Evolutionary conservation across 2,329 filamentous ascomycete species (phyloP), one percentile per base, ranked within the genome.

Genomic region (Fusarium buharicum): DNA sequence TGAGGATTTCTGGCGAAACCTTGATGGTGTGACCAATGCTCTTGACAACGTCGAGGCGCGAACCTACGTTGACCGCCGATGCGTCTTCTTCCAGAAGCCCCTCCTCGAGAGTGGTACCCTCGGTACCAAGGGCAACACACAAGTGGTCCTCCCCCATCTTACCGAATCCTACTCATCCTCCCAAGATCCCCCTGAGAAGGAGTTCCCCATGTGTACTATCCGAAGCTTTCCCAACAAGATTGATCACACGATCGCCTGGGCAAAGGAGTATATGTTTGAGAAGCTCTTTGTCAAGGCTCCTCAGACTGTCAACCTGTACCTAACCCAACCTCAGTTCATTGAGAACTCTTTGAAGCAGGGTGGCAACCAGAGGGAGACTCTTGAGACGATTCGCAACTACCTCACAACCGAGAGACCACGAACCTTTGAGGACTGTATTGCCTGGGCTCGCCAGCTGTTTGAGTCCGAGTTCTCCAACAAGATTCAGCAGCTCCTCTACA

Each of bases 61-160:
- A 74, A 96, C 93, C 17, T 99, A 99, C 66, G 94, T 99, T 56
- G 95, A 99, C 75, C 86, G 93, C 59, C 89, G 94, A 71, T 99
- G 95, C 73, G 93, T 99, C 55, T 97, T 98, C 83, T 99, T 98
- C 90, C 91, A 90, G 76, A 98, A 98, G 82, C 91, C 95, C 41
- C 83, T 99, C 5, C 86, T 99, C 10, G 95, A 99, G 82, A 97
- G 93, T 74, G 95, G 95, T 64, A 99, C 95, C 31, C 86, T 99
- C n/a, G 95, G 95, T 47, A 98, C 96, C 55, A 99, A 99, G 83
- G 95, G 95, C 72, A 99, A 99, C 80, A 97, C 93, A 7, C 95
- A 99, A 74, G 95, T 99, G 57, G 88, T 99, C 44, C 84, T 99
- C 54, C 96, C 95, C 11, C 86, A 87, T 69, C 80, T 97, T 63